Percentiles rank a stretch among this genome's conserved stretches.
Conservation (phyloP, 2,329 filamentous ascomycete species). For the Phyllosticta citriasiana region DNA sequence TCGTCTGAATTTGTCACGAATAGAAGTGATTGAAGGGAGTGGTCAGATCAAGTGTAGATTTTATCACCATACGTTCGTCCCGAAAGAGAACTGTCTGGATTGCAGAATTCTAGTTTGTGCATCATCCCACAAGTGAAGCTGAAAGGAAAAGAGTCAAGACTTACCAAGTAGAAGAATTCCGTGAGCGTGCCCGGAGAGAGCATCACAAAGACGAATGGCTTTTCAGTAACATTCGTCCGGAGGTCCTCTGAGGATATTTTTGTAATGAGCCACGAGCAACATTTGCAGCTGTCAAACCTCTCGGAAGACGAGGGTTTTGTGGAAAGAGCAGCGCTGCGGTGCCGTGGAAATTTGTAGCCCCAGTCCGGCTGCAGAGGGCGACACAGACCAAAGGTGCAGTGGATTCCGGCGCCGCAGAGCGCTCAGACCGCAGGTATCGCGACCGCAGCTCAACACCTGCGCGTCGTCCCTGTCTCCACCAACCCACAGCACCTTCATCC, state of each 20-base stretch:
- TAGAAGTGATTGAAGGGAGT: neutral
- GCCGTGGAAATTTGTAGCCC: neutral
- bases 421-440: conserved; percentile 1
- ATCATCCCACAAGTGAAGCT: conserved; percentile 23
- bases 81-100: conserved; percentile 29
- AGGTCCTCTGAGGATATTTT: too few species aligned
- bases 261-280: too few species aligned
- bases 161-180: neutral
- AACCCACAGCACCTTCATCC: conserved; percentile 1
- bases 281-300: too few species aligned
- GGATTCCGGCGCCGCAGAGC: neutral
- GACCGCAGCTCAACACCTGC: conserved; percentile 7
- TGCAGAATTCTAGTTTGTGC: conserved; percentile 40
- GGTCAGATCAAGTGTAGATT: conserved; percentile 43
- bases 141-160: neutral
- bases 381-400: neutral
- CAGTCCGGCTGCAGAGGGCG: neutral
- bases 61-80: conserved; percentile 32
- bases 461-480: conserved; percentile 5
- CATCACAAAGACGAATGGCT: too few species aligned
- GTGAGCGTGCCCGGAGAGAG: too few species aligned
- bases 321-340: too few species aligned
- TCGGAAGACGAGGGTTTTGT: too few species aligned
- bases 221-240: too few species aligned
- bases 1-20: neutral